Conservation (phyloP, 305 asterid genomes). For the Solanum chacoense region DNA sequence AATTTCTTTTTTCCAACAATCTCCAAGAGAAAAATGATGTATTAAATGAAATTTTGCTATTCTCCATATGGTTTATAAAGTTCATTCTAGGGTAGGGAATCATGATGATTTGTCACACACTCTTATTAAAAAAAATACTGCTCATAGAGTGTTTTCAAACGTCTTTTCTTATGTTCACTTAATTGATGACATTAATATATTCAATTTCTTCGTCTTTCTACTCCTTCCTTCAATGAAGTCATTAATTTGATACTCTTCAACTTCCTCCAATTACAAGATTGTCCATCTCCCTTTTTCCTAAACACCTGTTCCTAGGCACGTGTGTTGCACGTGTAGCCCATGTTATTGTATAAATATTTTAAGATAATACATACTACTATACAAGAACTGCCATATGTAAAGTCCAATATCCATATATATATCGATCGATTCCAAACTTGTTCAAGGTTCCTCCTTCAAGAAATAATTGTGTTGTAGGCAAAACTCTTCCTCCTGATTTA, state of each 20-base stretch:
- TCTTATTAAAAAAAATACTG: background rate
- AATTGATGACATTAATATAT: background rate
- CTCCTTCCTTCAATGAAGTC: background rate
- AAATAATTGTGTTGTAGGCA: constrained; percentile 72
- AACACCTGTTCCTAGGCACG: background rate
- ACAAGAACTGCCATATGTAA: background rate
- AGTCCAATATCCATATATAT: background rate
- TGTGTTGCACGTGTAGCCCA: background rate
- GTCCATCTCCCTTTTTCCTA: background rate
- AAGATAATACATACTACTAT: background rate
- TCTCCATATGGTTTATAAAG: background rate
- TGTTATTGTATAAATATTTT: background rate
- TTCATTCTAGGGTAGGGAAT: background rate
- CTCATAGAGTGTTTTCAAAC: background rate
- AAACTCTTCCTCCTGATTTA: constrained; percentile 69
- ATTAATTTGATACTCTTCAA: background rate
- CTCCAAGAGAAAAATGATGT: background rate
- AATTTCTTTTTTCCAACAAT: background rate
- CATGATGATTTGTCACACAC: background rate
- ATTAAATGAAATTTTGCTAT: no score
- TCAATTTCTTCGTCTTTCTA: background rate
- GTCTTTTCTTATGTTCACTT: background rate
- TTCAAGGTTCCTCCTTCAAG: constrained; percentile 45
- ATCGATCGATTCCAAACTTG: background rate
- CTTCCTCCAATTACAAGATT: background rate